Evolutionary conservation across 352 stramenopile genomes (phyloP).

Genomic region (Phytophthora chlamydospora): DNA sequence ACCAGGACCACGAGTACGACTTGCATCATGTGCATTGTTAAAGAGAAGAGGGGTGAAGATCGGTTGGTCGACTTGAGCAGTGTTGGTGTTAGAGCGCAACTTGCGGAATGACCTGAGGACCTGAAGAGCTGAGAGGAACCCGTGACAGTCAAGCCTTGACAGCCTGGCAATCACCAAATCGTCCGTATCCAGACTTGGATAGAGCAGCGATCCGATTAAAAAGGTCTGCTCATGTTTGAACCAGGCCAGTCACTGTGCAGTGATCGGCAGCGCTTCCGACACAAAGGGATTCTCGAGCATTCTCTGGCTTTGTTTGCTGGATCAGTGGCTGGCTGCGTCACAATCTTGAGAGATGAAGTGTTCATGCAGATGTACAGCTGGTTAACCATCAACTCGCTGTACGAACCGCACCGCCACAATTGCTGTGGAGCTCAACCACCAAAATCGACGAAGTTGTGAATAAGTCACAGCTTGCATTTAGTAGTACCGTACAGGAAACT

Average conservation of each 20-base stretch:
- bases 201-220: background rate
- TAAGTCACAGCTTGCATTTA: too few species aligned
- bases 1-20: conserved; percentile 10
- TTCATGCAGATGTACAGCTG: too few species aligned
- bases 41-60: background rate
- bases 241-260: conserved; percentile 1
- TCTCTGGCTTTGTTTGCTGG: conserved; percentile 15
- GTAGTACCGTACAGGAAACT: too few species aligned
- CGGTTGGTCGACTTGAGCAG: background rate
- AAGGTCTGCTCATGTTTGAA: conserved; percentile 4
- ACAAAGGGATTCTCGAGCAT: conserved; percentile 14
- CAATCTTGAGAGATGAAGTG: conserved; percentile 13
- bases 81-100: conserved; percentile 10
- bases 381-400: too few species aligned
- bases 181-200: conserved; percentile 6
- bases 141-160: background rate
- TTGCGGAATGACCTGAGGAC: conserved; percentile 14
- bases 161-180: conserved; percentile 15
- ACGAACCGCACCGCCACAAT: too few species aligned
- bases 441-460: too few species aligned
- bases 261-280: conserved; percentile 7
- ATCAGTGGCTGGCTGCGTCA: conserved; percentile 9
- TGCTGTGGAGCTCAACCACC: too few species aligned
- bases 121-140: background rate
- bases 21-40: conserved; percentile 20